Conservation (phyloP, 805 yeast species). For the Nakazawaea wyomingensis region DNA sequence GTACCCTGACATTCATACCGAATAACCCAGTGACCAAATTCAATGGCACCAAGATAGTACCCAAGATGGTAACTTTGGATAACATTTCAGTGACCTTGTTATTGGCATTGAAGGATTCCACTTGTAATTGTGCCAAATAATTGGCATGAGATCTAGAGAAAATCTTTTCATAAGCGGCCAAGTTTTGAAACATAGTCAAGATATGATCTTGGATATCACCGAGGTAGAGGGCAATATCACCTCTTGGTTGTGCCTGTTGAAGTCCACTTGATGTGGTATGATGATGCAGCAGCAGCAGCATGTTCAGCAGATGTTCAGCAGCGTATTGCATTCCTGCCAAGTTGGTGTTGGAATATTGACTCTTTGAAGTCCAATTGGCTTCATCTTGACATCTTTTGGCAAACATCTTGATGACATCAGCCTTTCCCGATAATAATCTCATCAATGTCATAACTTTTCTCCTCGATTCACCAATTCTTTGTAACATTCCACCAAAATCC, state of each 20-base stretch:
- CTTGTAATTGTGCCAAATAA: slow-evolving; percentile 90
- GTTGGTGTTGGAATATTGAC: slow-evolving; percentile 9
- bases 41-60: slow-evolving; percentile 87
- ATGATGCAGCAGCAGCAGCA: too few relatives aligned
- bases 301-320: slow-evolving; percentile 10
- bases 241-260: slow-evolving; percentile 55
- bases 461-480: slow-evolving; percentile 83
- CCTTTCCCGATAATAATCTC: slow-evolving; percentile 87
- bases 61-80: slow-evolving; percentile 83
- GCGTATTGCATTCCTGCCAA: slow-evolving; percentile 7
- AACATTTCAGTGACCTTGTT: slow-evolving; percentile 81
- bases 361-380: slow-evolving; percentile 16
- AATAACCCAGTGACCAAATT: slow-evolving; percentile 87
- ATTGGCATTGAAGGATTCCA: slow-evolving; percentile 82
- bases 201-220: slow-evolving; percentile 98
- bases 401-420: slow-evolving; percentile 94
- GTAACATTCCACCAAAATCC: slow-evolving; percentile 73
- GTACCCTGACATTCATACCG: slow-evolving; percentile 92
- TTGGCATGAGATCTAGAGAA: slow-evolving; percentile 88
- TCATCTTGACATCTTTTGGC: slow-evolving; percentile 91
- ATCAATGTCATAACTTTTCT: slow-evolving; percentile 88
- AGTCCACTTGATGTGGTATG: slow-evolving; percentile 11
- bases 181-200: slow-evolving; percentile 90
- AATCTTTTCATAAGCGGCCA: slow-evolving; percentile 87
- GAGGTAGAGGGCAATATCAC: slow-evolving; percentile 84